Evolutionary conservation across 2,329 filamentous ascomycete genomes (phyloP), one percentile per base, ranked within the genome.

Genomic region (Laburnicola sp.): DNA sequence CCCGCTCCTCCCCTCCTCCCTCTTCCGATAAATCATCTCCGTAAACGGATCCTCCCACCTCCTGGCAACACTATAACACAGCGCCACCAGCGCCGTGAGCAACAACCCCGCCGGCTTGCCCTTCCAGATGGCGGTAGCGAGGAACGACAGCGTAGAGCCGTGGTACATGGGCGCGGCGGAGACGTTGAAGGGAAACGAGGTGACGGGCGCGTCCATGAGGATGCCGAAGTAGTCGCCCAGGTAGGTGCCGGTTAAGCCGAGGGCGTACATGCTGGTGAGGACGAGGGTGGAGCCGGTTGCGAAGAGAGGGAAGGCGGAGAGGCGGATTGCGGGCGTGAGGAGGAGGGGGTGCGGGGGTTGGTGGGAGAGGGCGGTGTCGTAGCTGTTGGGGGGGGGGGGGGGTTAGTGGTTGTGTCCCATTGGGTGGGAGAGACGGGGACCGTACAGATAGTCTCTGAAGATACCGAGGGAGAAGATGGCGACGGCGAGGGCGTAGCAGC

Each of bases 151-250:
- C 23, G 93, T 94, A 56, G 87, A 91, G 51, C 94, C 94, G 78
- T 91, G 89, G 80, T 99, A 99, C 94, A 99, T 99, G 56, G 94
- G 94, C 45, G 91, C 88, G 59, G 85, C 84, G 48, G 87, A 92
- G 54, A 97, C 82, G 74, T 89, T 97, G 82, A 99, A 99, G 2
- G 94, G 94, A 72, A 99, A 99, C 10, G 89, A 88, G 9, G 91
- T 96, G 45, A 99, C 92, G 66, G 93, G 93, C 62, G 87, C 79
- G 71, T 97, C 93, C 91, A 97, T 96, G 60, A 99, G 81, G 73
- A 97, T 97, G 63, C 94, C 94, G 71, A 97, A 99, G 80, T 99
- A 99, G 78, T 99, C 94, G 63, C 94, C 94, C 31, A 99, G 80
- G 72, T 97, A 99, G 32, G 94, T 99, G 57, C 94, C 94, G 0